Evolutionary conservation across 768 basidiomycete genomes (phyloP).

Genomic region (Cystobasidium onofrii): DNA sequence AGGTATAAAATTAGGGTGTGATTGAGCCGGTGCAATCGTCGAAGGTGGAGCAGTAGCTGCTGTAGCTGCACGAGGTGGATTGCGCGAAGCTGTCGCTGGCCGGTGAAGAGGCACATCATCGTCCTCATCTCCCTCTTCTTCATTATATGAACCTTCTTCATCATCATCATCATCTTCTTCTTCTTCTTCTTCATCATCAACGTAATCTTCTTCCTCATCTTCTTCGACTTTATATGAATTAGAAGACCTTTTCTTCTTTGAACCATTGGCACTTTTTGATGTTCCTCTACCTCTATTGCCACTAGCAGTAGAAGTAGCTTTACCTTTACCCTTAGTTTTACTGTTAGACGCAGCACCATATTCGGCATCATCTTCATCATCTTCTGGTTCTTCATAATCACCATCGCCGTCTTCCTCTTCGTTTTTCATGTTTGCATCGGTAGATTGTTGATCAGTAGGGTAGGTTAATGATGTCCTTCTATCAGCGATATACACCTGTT

Average conservation of each 20-base stretch:
- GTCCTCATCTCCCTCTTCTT: neutral
- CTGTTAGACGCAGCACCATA: neutral
- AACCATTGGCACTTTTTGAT: neutral
- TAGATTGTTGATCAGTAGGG: neutral
- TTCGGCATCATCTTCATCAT: constrained; percentile 8
- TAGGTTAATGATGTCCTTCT: neutral
- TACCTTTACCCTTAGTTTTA: neutral
- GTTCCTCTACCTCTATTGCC: neutral
- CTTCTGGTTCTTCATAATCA: constrained; percentile 10
- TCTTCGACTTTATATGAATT: constrained; percentile 12
- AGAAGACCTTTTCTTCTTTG: neutral
- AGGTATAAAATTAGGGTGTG: neutral
- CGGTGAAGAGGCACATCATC: neutral
- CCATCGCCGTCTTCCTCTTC: constrained; percentile 4
- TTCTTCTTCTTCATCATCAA: neutral
- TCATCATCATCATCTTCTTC: too few relatives aligned
- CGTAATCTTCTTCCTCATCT: constrained; percentile 3
- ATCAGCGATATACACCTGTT: neutral
- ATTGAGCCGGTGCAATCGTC: neutral
- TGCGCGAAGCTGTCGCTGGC: neutral
- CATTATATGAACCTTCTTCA: neutral
- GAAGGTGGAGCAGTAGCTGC: neutral
- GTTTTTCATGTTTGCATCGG: neutral
- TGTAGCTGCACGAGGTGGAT: neutral
- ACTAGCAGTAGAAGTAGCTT: neutral